Conservation (phyloP, 495 filamentous ascomycete species). For the Thozetella sp. region DNA sequence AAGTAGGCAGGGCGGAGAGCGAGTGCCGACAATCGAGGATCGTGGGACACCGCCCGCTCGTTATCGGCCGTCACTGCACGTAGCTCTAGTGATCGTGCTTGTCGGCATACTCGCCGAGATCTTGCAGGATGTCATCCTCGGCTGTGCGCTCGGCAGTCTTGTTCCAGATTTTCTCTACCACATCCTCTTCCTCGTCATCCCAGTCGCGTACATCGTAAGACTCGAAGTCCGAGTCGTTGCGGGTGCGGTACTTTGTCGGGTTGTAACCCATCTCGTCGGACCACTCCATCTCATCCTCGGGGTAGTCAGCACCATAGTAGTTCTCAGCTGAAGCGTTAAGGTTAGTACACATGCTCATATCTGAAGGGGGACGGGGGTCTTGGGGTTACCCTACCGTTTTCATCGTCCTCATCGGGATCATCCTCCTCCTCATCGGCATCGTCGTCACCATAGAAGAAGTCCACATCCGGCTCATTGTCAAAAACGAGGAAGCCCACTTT, state of each 20-base stretch:
- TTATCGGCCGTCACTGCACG: conserved; percentile 25
- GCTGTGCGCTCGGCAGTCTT: neutral
- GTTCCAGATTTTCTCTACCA: neutral
- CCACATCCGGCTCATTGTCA: conserved; percentile 50
- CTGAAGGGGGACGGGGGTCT: neutral
- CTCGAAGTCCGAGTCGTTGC: conserved; percentile 46
- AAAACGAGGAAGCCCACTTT: conserved; percentile 52
- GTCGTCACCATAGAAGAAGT: conserved; percentile 51
- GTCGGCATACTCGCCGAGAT: neutral
- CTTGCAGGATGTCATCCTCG: neutral
- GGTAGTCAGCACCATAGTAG: conserved; percentile 56
- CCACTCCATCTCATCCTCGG: conserved; percentile 56
- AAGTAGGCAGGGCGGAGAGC: too few relatives aligned
- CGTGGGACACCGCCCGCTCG: too few relatives aligned
- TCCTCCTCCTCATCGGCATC: conserved; percentile 46
- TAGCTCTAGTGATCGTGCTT: neutral
- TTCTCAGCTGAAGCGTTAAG: conserved; percentile 44
- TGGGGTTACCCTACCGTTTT: conserved; percentile 43
- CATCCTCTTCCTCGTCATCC: neutral
- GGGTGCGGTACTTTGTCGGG: conserved; percentile 43
- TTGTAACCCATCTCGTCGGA: conserved; percentile 51
- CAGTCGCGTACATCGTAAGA: conserved; percentile 35
- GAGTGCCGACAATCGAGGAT: too few relatives aligned
- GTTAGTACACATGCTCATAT: neutral
- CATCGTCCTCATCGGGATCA: conserved; percentile 55